These are phyloP conservation scores for Penstemon newberryi DNA, from an alignment of 257 asterid species.

Conservation along the genomic window DNA sequence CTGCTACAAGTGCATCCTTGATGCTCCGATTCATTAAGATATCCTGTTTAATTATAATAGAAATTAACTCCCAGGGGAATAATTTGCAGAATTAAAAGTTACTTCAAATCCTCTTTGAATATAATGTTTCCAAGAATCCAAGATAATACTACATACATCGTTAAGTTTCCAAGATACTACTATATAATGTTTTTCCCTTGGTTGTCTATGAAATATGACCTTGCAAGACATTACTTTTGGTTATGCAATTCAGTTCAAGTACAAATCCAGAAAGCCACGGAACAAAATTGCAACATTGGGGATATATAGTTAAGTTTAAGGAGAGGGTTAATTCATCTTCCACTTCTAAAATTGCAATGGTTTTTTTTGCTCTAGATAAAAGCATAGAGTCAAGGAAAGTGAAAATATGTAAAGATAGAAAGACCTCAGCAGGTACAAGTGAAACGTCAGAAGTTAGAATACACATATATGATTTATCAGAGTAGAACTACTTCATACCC, in stretches of 20 bases:
- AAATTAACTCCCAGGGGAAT: background rate
- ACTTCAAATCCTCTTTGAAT: background rate
- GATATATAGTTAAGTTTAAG: too few species aligned
- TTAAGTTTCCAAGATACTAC: constrained; percentile 11
- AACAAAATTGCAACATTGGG: background rate
- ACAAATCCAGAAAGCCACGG: background rate
- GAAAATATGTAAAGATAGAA: background rate
- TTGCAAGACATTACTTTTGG: background rate
- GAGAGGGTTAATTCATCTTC: too few species aligned
- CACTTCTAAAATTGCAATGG: too few species aligned
- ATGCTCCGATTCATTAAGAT: constrained; percentile 67
- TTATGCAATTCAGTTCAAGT: background rate
- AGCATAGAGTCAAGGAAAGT: too few species aligned
- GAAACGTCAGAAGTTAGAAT: background rate
- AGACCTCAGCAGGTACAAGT: background rate
- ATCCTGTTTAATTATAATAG: constrained; percentile 56
- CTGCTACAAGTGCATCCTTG: constrained; percentile 87
- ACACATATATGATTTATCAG: background rate
- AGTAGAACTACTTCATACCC: constrained; percentile 15
- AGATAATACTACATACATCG: background rate
- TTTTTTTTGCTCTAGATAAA: too few species aligned
- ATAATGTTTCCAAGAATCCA: too few species aligned
- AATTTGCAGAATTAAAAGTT: background rate
- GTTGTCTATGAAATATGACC: background rate
- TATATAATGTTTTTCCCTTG: background rate